Evolutionary conservation across 2,329 filamentous ascomycete genomes (phyloP).

Genomic region (Hypoxylon sp.): DNA sequence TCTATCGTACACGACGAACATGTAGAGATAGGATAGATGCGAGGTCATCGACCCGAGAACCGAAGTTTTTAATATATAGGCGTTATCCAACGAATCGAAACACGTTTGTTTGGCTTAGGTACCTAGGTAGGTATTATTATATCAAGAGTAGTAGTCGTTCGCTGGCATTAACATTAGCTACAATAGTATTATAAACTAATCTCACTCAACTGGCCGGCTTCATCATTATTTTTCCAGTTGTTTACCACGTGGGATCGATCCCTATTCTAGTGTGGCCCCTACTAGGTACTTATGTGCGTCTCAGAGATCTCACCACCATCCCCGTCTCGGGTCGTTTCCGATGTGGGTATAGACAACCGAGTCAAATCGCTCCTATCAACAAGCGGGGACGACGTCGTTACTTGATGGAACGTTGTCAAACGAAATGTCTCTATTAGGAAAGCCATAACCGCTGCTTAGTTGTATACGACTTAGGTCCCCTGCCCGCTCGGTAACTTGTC

Average conservation of each 20-base stretch:
- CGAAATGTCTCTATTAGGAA: conserved; percentile 29
- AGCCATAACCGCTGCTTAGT: conserved; percentile 23
- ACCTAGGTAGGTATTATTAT: too few species aligned
- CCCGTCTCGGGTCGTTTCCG: conserved; percentile 24
- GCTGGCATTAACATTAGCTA: too few species aligned
- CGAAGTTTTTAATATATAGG: not conserved
- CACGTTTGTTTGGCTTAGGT: too few species aligned
- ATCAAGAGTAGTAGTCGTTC: too few species aligned
- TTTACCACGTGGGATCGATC: conserved; percentile 2
- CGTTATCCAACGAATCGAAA: too few species aligned
- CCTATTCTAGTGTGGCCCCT: conserved; percentile 9
- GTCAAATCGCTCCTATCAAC: conserved; percentile 4
- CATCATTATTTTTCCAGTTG: not conserved
- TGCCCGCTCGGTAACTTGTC: conserved; percentile 23
- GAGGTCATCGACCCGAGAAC: not conserved
- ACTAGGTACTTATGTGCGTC: conserved; percentile 4
- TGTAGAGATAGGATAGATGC: conserved; percentile 11
- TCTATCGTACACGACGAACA: conserved; percentile 6
- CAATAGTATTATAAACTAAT: too few species aligned
- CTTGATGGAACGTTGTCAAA: conserved; percentile 29
- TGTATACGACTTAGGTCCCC: conserved; percentile 17
- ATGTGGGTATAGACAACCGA: conserved; percentile 20
- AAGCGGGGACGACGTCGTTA: conserved; percentile 12
- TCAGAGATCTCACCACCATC: conserved; percentile 30
- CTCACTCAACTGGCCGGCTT: not conserved